Evolutionary conservation across 2,329 filamentous ascomycete genomes (phyloP).

Genomic region (Ophiostoma populinum): DNA sequence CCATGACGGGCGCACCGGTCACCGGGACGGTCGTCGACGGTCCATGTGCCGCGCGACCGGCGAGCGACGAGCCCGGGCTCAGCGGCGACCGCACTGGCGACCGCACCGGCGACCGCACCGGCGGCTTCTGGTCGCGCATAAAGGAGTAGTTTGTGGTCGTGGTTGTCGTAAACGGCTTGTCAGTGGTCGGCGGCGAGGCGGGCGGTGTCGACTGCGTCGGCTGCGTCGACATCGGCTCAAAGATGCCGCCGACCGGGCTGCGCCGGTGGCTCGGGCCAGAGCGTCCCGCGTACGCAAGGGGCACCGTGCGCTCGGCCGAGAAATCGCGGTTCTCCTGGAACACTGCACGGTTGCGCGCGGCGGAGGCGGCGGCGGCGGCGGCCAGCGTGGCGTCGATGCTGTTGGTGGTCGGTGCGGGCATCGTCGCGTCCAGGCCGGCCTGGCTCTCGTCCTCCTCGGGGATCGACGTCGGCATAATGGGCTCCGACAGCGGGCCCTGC

Average conservation of each 20-base stretch:
- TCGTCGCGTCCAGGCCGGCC: neutral
- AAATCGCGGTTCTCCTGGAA: constrained; percentile 2
- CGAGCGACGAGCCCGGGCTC: constrained; percentile 30
- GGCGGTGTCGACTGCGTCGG: too few relatives aligned
- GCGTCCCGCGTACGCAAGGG: too few relatives aligned
- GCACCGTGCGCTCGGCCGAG: too few relatives aligned
- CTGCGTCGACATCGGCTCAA: constrained; percentile 8
- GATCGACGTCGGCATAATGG: constrained; percentile 36
- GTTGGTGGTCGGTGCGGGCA: neutral
- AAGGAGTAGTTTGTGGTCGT: neutral
- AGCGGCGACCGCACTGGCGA: constrained; percentile 1
- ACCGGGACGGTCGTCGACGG: neutral
- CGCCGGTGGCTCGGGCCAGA: too few relatives aligned
- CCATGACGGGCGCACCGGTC: constrained; percentile 35
- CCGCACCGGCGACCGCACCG: constrained; percentile 3
- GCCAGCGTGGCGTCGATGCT: constrained; percentile 6
- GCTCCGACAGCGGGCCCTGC: constrained; percentile 42
- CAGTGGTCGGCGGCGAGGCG: too few relatives aligned
- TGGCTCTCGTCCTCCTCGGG: constrained; percentile 36
- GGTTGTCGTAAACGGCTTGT: neutral
- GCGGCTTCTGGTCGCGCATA: neutral
- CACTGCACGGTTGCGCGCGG: neutral
- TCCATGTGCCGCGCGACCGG: neutral
- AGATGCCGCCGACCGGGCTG: constrained; percentile 4
- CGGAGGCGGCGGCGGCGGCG: neutral